phyloP scores from a whole-genome alignment of 495 filamentous ascomycete species.

The Trichoderma gamsii region DNA sequence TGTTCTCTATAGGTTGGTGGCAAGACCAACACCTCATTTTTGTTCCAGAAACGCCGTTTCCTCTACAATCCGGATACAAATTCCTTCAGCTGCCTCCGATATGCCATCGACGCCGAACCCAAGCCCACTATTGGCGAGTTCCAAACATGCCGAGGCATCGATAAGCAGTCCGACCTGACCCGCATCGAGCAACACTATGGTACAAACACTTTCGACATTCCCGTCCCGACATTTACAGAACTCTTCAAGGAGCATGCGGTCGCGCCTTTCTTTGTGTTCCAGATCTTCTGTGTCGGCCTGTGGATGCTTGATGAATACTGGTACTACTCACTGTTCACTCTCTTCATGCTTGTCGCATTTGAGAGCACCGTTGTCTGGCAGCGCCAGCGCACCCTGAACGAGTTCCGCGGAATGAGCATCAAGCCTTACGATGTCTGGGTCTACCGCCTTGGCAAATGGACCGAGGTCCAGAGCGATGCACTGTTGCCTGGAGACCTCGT shows the following conservation, averaged over 20 bases:
- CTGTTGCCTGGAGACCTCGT: constrained; percentile 94
- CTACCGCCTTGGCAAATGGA: constrained; percentile 78
- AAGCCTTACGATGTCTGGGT: constrained; percentile 94
- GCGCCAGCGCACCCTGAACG: constrained; percentile 88
- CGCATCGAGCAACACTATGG: constrained; percentile 88
- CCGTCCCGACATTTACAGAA: constrained; percentile 89
- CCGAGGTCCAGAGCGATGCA: constrained; percentile 85
- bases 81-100: constrained; percentile 73
- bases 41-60: constrained; percentile 98
- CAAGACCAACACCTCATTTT: constrained; percentile 74
- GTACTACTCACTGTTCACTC: constrained; percentile 98
- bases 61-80: constrained; percentile 66
- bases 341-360: constrained; percentile 96
- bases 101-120: constrained; percentile 78
- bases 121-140: constrained; percentile 69
- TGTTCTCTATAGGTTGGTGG: constrained; percentile 48
- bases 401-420: constrained; percentile 99
- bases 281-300: constrained; percentile 95
- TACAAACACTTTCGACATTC: constrained; percentile 95
- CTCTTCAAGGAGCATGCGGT: constrained; percentile 98
- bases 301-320: constrained; percentile 99
- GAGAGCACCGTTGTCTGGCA: constrained; percentile 99
- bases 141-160: constrained; percentile 70
- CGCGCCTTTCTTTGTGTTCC: constrained; percentile 98
- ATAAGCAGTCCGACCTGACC: constrained; percentile 62